phyloP scores from a whole-genome alignment of 2,329 filamentous ascomycete species.

The Cryoendolithus antarcticus region DNA sequence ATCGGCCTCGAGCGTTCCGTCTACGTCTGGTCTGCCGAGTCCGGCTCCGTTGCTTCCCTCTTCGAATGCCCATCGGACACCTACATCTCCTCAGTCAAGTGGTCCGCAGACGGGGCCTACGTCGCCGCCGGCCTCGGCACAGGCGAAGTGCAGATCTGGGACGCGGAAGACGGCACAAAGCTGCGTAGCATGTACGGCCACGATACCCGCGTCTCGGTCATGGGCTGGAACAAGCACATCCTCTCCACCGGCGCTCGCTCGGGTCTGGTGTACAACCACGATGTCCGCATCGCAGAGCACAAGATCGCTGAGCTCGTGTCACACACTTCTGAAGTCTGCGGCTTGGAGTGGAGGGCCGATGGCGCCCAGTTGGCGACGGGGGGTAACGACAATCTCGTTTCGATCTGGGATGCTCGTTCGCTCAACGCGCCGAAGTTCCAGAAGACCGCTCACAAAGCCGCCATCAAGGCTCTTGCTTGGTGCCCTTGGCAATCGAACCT shows the following conservation, averaged over 20 bases:
- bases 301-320: conserved; percentile 95
- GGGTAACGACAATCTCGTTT: conserved; percentile 97
- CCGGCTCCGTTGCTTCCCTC: conserved; percentile 76
- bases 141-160: conserved; percentile 98
- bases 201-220: conserved; percentile 89
- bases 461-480: conserved; percentile 96
- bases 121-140: conserved; percentile 89
- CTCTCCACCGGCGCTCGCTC: conserved; percentile 90
- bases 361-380: conserved; percentile 94
- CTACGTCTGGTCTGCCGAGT: conserved; percentile 96
- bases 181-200: conserved; percentile 98
- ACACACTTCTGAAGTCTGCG: conserved; percentile 95
- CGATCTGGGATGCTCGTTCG: conserved; percentile 95
- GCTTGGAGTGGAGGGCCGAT: conserved; percentile 93
- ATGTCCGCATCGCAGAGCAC: conserved; percentile 94
- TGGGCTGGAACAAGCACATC: conserved; percentile 99
- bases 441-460: conserved; percentile 98
- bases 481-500: conserved; percentile 98
- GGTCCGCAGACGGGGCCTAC: conserved; percentile 94
- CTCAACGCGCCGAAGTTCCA: conserved; percentile 93
- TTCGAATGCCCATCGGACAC: conserved; percentile 82
- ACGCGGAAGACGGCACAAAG: conserved; percentile 87
- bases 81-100: conserved; percentile 96
- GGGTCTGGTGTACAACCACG: conserved; percentile 95
- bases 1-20: conserved; percentile 95